These are phyloP conservation scores for Globisporangium canariense DNA, from an alignment of 352 stramenopile genomes.

Conservation along the genomic window DNA sequence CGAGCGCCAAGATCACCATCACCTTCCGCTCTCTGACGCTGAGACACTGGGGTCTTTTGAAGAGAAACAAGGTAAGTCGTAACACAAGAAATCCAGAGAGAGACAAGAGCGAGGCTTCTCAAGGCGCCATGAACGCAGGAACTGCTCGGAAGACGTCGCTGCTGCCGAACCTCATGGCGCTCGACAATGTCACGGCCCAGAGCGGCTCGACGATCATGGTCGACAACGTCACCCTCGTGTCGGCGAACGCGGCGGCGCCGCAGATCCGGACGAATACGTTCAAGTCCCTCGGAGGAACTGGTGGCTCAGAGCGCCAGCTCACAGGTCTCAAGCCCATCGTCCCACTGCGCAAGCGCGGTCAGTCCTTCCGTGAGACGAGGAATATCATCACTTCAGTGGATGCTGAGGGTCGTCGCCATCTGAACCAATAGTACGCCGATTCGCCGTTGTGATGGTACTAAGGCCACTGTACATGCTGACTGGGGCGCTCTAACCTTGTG, in stretches of 20 bases:
- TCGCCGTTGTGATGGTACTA: neutral
- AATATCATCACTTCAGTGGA: slow-evolving; percentile 50
- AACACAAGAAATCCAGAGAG: neutral
- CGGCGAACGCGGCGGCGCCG: neutral
- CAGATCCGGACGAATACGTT: slow-evolving; percentile 1
- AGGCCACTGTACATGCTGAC: no score
- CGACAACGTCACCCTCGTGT: slow-evolving; percentile 45
- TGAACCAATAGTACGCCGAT: slow-evolving; percentile 76
- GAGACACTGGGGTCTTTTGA: no score
- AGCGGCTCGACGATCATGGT: neutral
- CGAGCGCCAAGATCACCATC: neutral
- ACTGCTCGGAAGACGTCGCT: slow-evolving; percentile 5
- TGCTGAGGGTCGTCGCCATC: slow-evolving; percentile 43
- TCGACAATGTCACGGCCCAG: slow-evolving; percentile 2
- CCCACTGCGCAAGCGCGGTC: slow-evolving; percentile 51
- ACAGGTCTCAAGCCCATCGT: slow-evolving; percentile 54
- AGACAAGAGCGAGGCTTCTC: neutral
- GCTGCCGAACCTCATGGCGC: neutral
- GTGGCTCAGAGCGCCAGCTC: slow-evolving; percentile 36
- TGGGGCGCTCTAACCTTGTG: neutral
- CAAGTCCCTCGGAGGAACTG: neutral
- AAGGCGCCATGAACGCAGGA: neutral
- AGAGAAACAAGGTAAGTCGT: neutral
- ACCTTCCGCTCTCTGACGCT: neutral
- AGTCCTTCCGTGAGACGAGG: slow-evolving; percentile 68